A percentile compares a stretch with the other conserved stretches of the same genome.
Evolutionary conservation across 2,329 filamentous ascomycete species (phyloP).

Genomic region (Eutypa lata): DNA sequence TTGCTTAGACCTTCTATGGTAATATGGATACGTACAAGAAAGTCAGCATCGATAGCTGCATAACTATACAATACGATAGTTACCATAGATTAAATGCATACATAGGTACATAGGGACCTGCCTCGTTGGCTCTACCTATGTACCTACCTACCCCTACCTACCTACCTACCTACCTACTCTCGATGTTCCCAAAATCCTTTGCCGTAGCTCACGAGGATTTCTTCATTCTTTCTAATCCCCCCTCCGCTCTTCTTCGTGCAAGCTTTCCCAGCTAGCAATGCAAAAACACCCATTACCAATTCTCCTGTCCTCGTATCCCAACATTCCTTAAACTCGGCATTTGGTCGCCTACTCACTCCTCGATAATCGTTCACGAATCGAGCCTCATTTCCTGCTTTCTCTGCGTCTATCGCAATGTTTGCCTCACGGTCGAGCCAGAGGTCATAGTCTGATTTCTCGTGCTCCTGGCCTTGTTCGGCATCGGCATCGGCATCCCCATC

Average conservation of each 20-base stretch:
- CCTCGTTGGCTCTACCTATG: too few species aligned
- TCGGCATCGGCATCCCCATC: too few species aligned
- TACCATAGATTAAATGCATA: not conserved
- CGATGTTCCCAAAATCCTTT: constrained; percentile 62
- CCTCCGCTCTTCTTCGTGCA: constrained; percentile 21
- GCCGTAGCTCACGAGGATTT: constrained; percentile 65
- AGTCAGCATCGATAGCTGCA: not conserved
- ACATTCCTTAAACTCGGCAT: constrained; percentile 57
- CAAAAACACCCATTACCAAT: constrained; percentile 57
- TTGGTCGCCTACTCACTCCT: constrained; percentile 50
- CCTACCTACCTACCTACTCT: constrained; percentile 12
- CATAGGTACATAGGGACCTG: not conserved
- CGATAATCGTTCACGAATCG: constrained; percentile 67
- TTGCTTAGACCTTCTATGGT: too few species aligned
- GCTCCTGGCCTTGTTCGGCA: too few species aligned
- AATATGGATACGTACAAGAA: too few species aligned
- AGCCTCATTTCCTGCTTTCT: constrained; percentile 57
- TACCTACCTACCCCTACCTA: not conserved
- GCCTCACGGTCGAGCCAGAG: constrained; percentile 58
- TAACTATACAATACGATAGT: not conserved
- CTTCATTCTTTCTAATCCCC: constrained; percentile 55
- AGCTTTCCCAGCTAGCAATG: constrained; percentile 41
- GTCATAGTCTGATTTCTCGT: constrained; percentile 59
- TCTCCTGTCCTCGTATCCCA: constrained; percentile 53
- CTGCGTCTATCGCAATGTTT: constrained; percentile 60